Base-by-base conservation (phyloP, 2,329 filamentous ascomycete species). In the Penicillium sp. region DNA sequence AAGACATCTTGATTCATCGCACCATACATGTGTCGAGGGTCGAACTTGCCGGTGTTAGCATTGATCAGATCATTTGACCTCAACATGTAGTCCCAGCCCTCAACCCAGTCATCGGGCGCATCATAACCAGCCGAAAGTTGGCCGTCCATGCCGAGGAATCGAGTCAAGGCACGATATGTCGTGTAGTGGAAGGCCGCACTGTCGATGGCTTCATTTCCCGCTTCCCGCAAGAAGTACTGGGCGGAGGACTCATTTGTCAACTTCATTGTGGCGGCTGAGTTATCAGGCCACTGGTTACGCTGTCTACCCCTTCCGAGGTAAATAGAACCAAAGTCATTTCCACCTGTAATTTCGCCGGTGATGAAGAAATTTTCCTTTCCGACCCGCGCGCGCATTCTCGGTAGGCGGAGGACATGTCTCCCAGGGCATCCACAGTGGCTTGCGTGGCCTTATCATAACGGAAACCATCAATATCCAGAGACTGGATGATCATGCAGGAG, bases 401-500 rank as follows among this genome's bases (percentile, higher is more conserved):
- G 67, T 86, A 82, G 7, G 79, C 78, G n/a, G 77, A 72, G 27
- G 83, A 84, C 73, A 84, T 87, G 23, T 83, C 79, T 10, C 79
- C 84, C 56, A 85, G 78, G 0, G 84, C 80, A 64, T 88, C 86
- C 13, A 86, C 79, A 0, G 86, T 87, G 9, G 84, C 79, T 66
- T 87, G 85, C 12, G 84, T 82, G 5, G 84, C 86, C 70, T 88
- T 88, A 71, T 88, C 86, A 71, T 86, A 86, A 56, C 86, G 82
- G 69, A 85, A 87, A 2, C 85, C 86, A 66, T 88, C 86, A 53
- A 88, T 82, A 67, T 88, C 86, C 27, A 88, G 74, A 63, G 80
- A 82, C 12, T 77, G 72, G 56, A 88, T 85, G 33, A 83, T 76
- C 69, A 88, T 83, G 70, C 86, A 88, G 3, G 84, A 86, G 63